phyloP scores from a whole-genome alignment of 2,329 filamentous ascomycete species.

The Microdochium bolleyi region DNA sequence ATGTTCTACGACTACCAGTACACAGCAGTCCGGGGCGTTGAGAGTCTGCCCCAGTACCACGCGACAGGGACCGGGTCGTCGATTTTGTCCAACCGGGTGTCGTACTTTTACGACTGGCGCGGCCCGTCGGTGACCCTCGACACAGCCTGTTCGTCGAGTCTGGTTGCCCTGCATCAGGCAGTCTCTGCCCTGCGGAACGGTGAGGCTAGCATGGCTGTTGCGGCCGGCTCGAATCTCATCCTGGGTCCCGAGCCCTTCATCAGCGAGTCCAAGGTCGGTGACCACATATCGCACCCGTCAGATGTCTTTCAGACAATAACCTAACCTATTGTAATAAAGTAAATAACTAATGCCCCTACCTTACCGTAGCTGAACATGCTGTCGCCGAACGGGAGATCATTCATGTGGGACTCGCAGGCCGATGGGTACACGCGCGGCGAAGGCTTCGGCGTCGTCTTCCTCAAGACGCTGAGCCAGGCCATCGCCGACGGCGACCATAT shows the following conservation, averaged over 20 bases:
- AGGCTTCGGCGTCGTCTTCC: constrained; percentile 30
- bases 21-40: constrained; percentile 4
- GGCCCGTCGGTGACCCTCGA: background rate
- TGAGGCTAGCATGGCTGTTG: background rate
- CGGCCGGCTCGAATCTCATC: background rate
- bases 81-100: constrained; percentile 15
- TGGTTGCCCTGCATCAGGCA: background rate
- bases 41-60: constrained; percentile 10
- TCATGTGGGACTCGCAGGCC: constrained; percentile 27
- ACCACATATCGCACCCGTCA: constrained; percentile 14
- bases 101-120: background rate
- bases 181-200: background rate
- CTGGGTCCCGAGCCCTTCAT: constrained; percentile 1
- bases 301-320: background rate
- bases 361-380: constrained; percentile 7
- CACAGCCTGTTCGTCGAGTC: background rate
- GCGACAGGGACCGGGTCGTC: constrained; percentile 11
- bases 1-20: constrained; percentile 12
- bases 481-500: constrained; percentile 17
- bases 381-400: constrained; percentile 14
- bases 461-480: constrained; percentile 34
- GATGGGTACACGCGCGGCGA: constrained; percentile 41
- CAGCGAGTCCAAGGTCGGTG: constrained; percentile 6
- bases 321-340: background rate
- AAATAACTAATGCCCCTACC: background rate